phyloP scores from a whole-genome alignment of 139 green algal species.

The Closterium sp. region DNA sequence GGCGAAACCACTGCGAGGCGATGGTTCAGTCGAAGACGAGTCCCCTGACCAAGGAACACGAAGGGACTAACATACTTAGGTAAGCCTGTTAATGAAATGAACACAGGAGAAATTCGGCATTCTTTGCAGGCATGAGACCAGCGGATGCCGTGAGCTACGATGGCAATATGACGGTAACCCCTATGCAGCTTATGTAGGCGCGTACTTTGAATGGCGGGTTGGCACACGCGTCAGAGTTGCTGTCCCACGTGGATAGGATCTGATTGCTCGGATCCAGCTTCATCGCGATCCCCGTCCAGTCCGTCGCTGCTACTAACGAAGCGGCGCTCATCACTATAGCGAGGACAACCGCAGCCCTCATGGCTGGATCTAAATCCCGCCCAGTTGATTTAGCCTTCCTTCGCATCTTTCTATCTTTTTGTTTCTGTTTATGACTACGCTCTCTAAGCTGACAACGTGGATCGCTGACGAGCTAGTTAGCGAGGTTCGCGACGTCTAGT shows the following conservation, averaged over 20 bases:
- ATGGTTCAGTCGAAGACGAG: background rate
- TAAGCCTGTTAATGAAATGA: too few relatives aligned
- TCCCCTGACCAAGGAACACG: background rate
- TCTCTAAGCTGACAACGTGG: background rate
- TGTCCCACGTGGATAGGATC: background rate
- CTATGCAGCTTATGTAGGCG: background rate
- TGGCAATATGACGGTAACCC: background rate
- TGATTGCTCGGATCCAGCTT: background rate
- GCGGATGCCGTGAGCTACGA: background rate
- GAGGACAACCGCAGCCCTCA: background rate
- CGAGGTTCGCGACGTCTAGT: background rate
- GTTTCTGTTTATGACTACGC: background rate
- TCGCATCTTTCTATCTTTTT: background rate
- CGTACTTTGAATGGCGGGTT: background rate
- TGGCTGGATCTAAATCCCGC: background rate
- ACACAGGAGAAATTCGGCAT: background rate
- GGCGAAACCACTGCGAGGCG: background rate
- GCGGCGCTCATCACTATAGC: background rate
- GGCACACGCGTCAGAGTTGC: background rate
- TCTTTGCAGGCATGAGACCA: background rate
- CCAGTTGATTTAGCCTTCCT: background rate
- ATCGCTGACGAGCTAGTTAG: background rate
- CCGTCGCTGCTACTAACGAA: background rate
- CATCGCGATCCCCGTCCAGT: background rate
- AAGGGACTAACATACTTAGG: background rate